Evolutionary conservation across 116 monocot genomes (phyloP).

Genomic region (Papilionanthe hybrid): DNA sequence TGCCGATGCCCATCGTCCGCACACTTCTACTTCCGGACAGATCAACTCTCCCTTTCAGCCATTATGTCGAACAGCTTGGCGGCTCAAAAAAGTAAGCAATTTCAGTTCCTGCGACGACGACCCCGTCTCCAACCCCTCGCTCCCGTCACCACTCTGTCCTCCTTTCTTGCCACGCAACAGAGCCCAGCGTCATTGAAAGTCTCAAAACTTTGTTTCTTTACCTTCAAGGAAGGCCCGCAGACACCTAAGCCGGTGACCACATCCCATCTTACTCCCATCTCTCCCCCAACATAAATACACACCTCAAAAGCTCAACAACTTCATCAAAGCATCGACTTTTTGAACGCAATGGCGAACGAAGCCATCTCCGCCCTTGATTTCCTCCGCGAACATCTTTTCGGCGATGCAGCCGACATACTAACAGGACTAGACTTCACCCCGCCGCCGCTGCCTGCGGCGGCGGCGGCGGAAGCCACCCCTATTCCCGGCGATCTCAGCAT

Average conservation of each 20-base stretch:
- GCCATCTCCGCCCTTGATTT: constrained; percentile 11
- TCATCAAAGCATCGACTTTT: not conserved
- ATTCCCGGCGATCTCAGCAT: not conserved
- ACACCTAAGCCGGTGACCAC: not conserved
- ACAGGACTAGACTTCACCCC: not conserved
- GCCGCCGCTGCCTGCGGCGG: not conserved
- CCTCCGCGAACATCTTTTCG: constrained; percentile 9
- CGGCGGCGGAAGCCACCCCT: not conserved
- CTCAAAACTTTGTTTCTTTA: not conserved
- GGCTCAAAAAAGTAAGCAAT: not conserved
- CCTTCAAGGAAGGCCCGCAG: not conserved
- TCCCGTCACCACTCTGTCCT: not conserved
- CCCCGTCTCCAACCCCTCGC: not conserved
- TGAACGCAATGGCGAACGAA: not conserved
- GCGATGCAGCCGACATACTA: not conserved
- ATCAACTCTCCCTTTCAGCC: not conserved
- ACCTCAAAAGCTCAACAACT: not conserved
- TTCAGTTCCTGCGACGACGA: not conserved
- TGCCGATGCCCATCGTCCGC: too few relatives aligned
- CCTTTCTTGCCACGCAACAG: too few relatives aligned
- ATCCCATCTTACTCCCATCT: not conserved
- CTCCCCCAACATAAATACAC: not conserved
- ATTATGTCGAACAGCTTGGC: not conserved
- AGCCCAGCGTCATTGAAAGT: too few relatives aligned
- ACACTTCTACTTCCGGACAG: too few relatives aligned